Base-by-base conservation (phyloP, 768 basidiomycete genomes). In the Psilocybe tampanensis region DNA sequence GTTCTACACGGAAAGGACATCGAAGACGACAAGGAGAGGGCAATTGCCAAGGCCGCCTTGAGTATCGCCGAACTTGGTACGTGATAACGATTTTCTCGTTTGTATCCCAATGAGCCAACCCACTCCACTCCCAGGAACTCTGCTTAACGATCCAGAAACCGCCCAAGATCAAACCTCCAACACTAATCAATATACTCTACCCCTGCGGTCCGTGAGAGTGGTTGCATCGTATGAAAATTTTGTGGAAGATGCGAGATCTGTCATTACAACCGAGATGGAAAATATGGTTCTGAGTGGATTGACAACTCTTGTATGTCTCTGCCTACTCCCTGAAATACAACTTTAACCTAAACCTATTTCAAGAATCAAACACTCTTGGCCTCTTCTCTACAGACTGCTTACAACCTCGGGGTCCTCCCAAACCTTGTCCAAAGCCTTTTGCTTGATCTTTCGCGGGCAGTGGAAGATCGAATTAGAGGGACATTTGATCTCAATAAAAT, bases 301-400 rank as follows among this genome's bases (percentile, higher is more conserved):
- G 2, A 78, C 82, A 1, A 86, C 86, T 17, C 72, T 94, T 56
- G 96, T 95, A 61, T 53, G 87, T 77, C 34, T 36, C 22, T 55
- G 52, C n/a, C 47, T 43, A 5, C 33, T 42, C 36, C 24, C 32
- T 33, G 19, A 15, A 42, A 42, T 4, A 9, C 29, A 29, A 9
- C 60, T 17, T 39, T 36, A 26, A 23, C 24, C 29, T 41, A 23
- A 23, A 13, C 36, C 48, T 26, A 29, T 23, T 1, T 33, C 29
- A 15, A 97, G 95, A 91, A 98, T 66, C 94, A 93, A 73, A 86
- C 94, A 1, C 73, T 96, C 17, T 81, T 99, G 1, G 94, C 95
- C 0, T 95, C 94, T 1, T 94, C 96, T 0, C 80, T 99, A 12
- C 97, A 98, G 77, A 98, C 94, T 1, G 95, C 96, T 3, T 91